Percentiles rank a stretch among this genome's conserved stretches.
Conservation (phyloP, 208 protist genomes). For the Leishmania tarentolae region DNA sequence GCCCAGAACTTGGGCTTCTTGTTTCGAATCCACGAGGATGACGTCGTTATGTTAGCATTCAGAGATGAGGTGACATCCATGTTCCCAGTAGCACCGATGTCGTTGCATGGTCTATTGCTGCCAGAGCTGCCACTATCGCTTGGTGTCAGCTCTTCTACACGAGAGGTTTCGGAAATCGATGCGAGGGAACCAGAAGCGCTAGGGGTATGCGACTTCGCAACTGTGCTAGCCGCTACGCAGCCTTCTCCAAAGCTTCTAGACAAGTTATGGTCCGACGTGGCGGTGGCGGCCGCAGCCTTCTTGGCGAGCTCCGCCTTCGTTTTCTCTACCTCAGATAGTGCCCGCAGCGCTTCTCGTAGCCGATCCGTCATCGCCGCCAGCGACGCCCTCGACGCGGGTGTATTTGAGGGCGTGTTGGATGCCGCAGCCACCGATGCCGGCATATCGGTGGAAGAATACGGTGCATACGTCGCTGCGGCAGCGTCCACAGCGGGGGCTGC, state of each 20-base stretch:
- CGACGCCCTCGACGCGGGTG: constrained; percentile 1
- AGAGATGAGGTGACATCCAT: neutral
- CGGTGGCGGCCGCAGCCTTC: neutral
- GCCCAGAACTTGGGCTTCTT: constrained; percentile 46
- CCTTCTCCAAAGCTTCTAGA: neutral
- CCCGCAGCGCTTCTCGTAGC: constrained; percentile 30
- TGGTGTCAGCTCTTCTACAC: neutral
- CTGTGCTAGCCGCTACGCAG: neutral
- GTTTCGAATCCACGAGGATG: constrained; percentile 40
- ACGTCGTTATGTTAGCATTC: neutral
- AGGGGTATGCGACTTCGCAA: neutral
- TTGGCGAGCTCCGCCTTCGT: constrained; percentile 23
- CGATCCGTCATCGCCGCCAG: constrained; percentile 19
- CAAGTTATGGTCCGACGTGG: neutral
- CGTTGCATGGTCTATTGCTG: neutral
- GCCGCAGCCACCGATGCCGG: neutral
- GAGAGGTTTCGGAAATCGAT: neutral
- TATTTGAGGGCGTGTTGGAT: neutral
- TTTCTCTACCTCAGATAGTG: constrained; percentile 31
- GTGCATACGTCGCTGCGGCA: neutral
- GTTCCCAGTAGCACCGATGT: neutral
- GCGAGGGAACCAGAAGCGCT: neutral
- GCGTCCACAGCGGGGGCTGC: neutral
- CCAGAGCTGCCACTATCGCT: neutral
- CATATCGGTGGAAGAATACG: neutral